Base-by-base conservation (phyloP, 495 filamentous ascomycete genomes). In the Pyronema domesticum region DNA sequence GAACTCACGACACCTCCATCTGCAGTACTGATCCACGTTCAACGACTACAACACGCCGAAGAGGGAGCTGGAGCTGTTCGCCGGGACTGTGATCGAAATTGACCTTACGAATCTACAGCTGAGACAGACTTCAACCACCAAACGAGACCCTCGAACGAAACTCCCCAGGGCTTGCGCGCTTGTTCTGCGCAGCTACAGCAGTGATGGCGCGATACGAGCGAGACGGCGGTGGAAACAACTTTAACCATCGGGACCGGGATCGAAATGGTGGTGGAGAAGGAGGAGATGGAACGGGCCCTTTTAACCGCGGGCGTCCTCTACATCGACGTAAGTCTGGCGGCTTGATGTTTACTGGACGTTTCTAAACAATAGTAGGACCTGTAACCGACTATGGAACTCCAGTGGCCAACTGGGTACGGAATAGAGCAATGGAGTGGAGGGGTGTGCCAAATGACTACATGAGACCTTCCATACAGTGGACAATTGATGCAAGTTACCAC, bases 311-410 rank as follows among this genome's bases (percentile, higher is more conserved):
- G 33, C 54, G 62, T 15, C 58, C 58, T 33, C 33, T 61, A 23
- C 62, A 62, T 33, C 55, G 62, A 65, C 53, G 58, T 58, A 52
- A 14, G 48, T 45, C 37, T 15, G 30, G 15, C 52, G 10, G 13
- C 11, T 7, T 30, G 23, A 18, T 19, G 5, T 3, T 13, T 45
- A 8, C 23, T 7, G 30, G 35, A 19, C 23, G 23, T 45, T 14
- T 7, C 55, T 47, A 37, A 14, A 17, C 44, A 7, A 18, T 17
- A 33, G 45, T 58, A 87, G 83, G 84, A 23, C 80, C 89, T 50
- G 86, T 94, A 6, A 96, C 91, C 13, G 91, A 98, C 67, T 95
- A 95, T 77, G 85, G 89, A 57, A 83, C 89, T 8, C 91, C 86
- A 6, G 77, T 94, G 67, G 81, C 86, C 50, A 83, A 89, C 69